Evolutionary conservation across 306 rosid species (phyloP).

Genomic region (Alnus glutinosa): DNA sequence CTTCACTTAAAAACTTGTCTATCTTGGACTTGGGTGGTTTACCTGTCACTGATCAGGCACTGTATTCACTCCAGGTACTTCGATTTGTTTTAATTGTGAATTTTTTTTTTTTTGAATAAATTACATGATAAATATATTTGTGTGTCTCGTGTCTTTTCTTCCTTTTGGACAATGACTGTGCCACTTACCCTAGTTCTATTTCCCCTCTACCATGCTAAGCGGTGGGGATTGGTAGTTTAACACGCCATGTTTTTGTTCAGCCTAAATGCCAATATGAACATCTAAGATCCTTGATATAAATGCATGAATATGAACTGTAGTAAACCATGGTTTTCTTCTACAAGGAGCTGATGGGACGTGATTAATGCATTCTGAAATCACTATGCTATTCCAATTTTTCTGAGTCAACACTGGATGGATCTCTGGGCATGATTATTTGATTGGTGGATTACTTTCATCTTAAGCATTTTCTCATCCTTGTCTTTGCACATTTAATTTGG

Average conservation of each 20-base stretch:
- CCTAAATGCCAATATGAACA: neutral
- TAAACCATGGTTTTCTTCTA: neutral
- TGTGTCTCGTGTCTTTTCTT: neutral
- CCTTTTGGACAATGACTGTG: neutral
- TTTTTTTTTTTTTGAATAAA: neutral
- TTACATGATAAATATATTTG: neutral
- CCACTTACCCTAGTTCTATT: neutral
- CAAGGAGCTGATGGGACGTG: constrained; percentile 1
- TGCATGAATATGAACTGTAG: neutral
- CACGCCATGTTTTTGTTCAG: neutral
- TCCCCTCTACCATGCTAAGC: neutral
- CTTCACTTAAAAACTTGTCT: constrained; percentile 58
- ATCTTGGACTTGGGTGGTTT: constrained; percentile 90
- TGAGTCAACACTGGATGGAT: neutral
- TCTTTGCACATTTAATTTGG: constrained; percentile 4
- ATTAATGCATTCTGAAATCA: neutral
- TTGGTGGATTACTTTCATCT: neutral
- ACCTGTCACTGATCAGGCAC: constrained; percentile 65
- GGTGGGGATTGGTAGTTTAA: neutral
- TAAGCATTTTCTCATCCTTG: neutral
- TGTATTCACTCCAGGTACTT: constrained; percentile 66
- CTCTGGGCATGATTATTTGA: neutral
- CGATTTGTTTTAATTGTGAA: neutral
- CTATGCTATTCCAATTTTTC: neutral
- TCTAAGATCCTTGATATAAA: neutral